phyloP scores from a whole-genome alignment of 106 monocot species.

The Triglochin maritima region DNA sequence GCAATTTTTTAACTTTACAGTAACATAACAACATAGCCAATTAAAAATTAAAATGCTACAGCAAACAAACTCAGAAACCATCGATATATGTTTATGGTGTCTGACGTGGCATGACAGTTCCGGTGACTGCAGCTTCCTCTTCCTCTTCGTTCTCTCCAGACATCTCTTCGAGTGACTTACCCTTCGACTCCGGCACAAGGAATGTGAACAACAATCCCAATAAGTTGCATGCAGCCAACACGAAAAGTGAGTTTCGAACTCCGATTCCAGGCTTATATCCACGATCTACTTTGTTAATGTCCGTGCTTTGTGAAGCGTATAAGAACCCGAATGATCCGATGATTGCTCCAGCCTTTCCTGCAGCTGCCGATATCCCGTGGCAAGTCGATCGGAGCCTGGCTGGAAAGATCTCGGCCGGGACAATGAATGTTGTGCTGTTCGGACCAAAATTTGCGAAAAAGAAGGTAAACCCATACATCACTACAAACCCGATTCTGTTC shows the following conservation, averaged over 20 bases:
- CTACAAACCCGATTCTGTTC: constrained; percentile 14
- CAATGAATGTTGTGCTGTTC: constrained; percentile 55
- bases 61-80: no score
- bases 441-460: constrained; percentile 74
- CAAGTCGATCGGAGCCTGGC: constrained; percentile 51
- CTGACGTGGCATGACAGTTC: neutral
- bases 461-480: constrained; percentile 39
- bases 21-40: no score
- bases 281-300: neutral
- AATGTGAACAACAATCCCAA: constrained; percentile 11
- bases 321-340: constrained; percentile 18
- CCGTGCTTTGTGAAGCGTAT: constrained; percentile 6
- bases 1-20: no score
- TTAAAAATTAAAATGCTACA: no score
- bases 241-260: constrained; percentile 10
- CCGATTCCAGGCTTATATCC: constrained; percentile 15
- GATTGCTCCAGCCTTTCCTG: constrained; percentile 56
- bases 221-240: constrained; percentile 11
- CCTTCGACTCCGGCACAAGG: constrained; percentile 15
- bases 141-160: constrained; percentile 15
- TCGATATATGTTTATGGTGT: no score
- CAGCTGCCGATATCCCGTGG: constrained; percentile 55
- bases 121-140: neutral
- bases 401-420: constrained; percentile 59
- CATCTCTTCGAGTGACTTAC: constrained; percentile 18